Base-by-base conservation (phyloP, 2,329 filamentous ascomycete species). In the Calonectria pseudoturangicola region DNA sequence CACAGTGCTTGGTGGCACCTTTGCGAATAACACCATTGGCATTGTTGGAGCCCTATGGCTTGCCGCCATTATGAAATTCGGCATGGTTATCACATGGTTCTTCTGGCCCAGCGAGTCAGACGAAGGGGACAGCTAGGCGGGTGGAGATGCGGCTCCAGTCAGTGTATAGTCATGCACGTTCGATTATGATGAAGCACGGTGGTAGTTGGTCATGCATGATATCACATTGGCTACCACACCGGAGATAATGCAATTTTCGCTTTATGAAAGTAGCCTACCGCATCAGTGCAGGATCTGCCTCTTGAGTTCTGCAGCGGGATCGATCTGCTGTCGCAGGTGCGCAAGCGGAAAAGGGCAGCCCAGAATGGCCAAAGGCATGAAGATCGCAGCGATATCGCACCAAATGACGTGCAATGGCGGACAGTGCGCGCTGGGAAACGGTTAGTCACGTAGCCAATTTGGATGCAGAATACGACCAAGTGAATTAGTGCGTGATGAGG, bases 81-180 rank as follows among this genome's bases (percentile, higher is more conserved):
- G 84, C 15, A 90, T 93, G 75, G 86, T 91, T 0, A 25, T 90
- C 2, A 83, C 88, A 0, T 94, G 92, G 92, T 83, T 91, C 27
- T 75, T 89, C 1, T 94, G 92, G 92, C 89, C 87, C 2, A 86
- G 83, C 1, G 88, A 89, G 74, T 62, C 71, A 47, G 76, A 80
- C 18, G 58, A 41, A 25, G 71, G 63, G 25, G 12, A 33, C 64
- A 58, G 21, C 30, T 16, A 33, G 51, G 30, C 4, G 16, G 21
- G 10, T 25, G 33, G 28, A 58, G 30, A 21, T 16, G 51, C 51
- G 51, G 51, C 51, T 58, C 33, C 18, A 58, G 21, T 21, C 39
- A 13, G 30, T 58, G 9, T 13, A 39, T 39, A n/a, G 15, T n/a
- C 27, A 33, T 3, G 25, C 51, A 15, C n/a, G 30, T n/a, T 56